Conservation (phyloP, 2,329 filamentous ascomycete species). For the Madurella fahalii region DNA sequence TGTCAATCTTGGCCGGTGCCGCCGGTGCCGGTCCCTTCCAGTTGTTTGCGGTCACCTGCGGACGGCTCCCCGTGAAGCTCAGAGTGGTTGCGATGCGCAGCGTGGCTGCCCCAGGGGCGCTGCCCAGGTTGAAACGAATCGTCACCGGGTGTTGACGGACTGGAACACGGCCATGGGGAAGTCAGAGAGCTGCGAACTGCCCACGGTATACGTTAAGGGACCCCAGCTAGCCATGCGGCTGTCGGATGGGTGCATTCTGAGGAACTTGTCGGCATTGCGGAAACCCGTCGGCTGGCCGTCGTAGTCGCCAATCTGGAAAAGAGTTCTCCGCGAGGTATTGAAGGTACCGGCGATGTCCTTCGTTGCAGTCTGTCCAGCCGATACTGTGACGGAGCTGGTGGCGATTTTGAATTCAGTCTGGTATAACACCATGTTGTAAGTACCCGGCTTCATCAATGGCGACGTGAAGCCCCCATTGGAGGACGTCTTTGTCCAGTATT, state of each 20-base stretch:
- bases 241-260: slow-evolving; percentile 66
- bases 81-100: slow-evolving; percentile 63
- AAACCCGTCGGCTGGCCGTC: slow-evolving; percentile 63
- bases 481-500: slow-evolving; percentile 61
- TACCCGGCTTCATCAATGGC: slow-evolving; percentile 63
- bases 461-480: slow-evolving; percentile 56
- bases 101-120: slow-evolving; percentile 49
- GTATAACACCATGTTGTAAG: slow-evolving; percentile 65
- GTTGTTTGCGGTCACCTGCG: slow-evolving; percentile 53
- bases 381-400: slow-evolving; percentile 46
- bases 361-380: slow-evolving; percentile 45
- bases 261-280: slow-evolving; percentile 62
- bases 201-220: slow-evolving; percentile 58
- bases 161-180: slow-evolving; percentile 67
- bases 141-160: slow-evolving; percentile 54
- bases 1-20: slow-evolving; percentile 60
- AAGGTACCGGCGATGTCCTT: slow-evolving; percentile 45
- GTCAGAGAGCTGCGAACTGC: slow-evolving; percentile 45
- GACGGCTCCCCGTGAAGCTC: slow-evolving; percentile 56
- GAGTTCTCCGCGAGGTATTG: slow-evolving; percentile 45
- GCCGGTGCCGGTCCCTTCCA: slow-evolving; percentile 46
- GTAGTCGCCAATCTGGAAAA: slow-evolving; percentile 63
- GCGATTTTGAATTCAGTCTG: slow-evolving; percentile 55
- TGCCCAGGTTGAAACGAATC: slow-evolving; percentile 54
- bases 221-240: slow-evolving; percentile 59